Conservation (phyloP, 345 rosid genomes). For the Passiflora organensis region DNA sequence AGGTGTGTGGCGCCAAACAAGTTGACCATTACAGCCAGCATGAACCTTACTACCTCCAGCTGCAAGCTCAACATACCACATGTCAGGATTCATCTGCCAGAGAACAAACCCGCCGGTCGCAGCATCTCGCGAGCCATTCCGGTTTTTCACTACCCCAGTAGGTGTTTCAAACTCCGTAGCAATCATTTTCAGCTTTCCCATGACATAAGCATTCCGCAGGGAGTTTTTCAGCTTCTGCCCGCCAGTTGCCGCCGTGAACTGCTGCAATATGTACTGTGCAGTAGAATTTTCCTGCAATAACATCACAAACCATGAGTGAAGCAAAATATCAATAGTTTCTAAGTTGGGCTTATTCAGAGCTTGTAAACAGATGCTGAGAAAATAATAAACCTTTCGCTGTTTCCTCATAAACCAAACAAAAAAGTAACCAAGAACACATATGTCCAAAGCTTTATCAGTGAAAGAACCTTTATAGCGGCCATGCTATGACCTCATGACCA, state of each 20-base stretch:
- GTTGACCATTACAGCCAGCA: slow-evolving; percentile 89
- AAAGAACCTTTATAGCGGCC: not conserved
- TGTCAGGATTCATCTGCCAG: slow-evolving; percentile 96
- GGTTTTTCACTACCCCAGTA: slow-evolving; percentile 58
- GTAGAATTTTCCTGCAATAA: slow-evolving; percentile 68
- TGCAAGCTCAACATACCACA: slow-evolving; percentile 93
- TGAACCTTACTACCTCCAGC: slow-evolving; percentile 84
- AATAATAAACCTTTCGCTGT: not conserved
- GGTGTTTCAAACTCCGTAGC: slow-evolving; percentile 74
- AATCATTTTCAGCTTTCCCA: slow-evolving; percentile 86
- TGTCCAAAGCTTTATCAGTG: too few species aligned
- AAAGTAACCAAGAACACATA: not conserved
- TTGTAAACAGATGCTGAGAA: not conserved
- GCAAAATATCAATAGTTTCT: too few species aligned
- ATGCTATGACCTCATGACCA: not conserved
- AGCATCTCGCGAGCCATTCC: slow-evolving; percentile 46
- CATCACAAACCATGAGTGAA: not conserved
- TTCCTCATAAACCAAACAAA: slow-evolving; percentile 30
- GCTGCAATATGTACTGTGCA: slow-evolving; percentile 87
- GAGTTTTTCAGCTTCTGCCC: slow-evolving; percentile 79
- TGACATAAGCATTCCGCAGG: slow-evolving; percentile 67
- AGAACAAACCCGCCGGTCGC: slow-evolving; percentile 88
- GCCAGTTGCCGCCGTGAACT: slow-evolving; percentile 85
- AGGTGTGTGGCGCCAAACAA: slow-evolving; percentile 91
- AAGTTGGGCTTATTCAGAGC: not conserved